Evolutionary conservation across 495 filamentous ascomycete species (phyloP), one percentile per base, ranked within the genome.

Genomic region (Penicillium odoratum): DNA sequence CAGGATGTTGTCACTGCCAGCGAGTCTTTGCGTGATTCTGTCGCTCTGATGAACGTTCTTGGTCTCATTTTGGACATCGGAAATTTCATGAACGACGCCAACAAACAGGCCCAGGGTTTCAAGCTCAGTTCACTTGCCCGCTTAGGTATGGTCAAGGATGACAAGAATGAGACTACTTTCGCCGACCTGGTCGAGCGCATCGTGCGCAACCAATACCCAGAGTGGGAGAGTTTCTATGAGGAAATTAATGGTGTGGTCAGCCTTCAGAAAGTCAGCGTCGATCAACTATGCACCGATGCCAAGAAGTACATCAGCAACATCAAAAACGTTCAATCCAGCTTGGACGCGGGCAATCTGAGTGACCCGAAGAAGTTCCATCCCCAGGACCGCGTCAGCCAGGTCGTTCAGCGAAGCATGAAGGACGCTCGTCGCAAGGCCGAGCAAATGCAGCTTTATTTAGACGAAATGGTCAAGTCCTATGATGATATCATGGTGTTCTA

Each of bases 51-150:
- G 85, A 96, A 94, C 58, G 91, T 98, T 43, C 86, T 98, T 21
- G 93, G 93, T 58, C 78, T 98, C 48, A 98, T 98, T 70, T 79
- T 98, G 62, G 92, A 96, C 74, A 96, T 98, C 66, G 94, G 94
- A 68, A 98, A 98, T 68, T 98, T 94, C 80, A 98, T 98, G 94
- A 98, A 98, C 76, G 94, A 98, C 65, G 86, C 92, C 48, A 97
- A 96, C 72, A 98, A 98, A 74, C 95, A 98, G 73, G 94, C 95
- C 3, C 90, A 88, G 59, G 94, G 94, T 48, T 98, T 98, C 87
- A 98, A 98, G 74, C 83, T 98, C 26, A 92, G 92, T 63, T 96
- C 94, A 1, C 86, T 98, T n/a, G 89, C 90, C 38, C 85, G 94
- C 26, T 78, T 98, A 33, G 94, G 89, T 29, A 98, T 98, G 91